Percentiles rank a stretch among this genome's conserved stretches.
These are phyloP conservation scores for Eucalyptus camaldulensis DNA, from an alignment of 345 rosid species.

Conservation along the genomic window DNA sequence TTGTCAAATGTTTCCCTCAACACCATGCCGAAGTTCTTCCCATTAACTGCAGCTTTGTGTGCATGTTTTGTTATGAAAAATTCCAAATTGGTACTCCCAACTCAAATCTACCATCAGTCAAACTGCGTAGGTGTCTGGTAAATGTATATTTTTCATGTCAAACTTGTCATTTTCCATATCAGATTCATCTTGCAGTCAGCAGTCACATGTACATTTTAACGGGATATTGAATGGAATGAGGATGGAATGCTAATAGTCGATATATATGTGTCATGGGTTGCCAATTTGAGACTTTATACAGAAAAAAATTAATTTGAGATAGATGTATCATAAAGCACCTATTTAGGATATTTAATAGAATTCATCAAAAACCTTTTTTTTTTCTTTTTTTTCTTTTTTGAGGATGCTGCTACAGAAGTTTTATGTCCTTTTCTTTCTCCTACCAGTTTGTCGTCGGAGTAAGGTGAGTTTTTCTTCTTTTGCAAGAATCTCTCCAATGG, in stretches of 20 bases:
- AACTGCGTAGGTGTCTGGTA: neutral
- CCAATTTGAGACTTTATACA: too few species aligned
- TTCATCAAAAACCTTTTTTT: neutral
- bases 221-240: neutral
- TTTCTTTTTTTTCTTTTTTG: too few species aligned
- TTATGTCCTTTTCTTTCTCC: neutral
- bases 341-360: neutral
- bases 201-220: neutral
- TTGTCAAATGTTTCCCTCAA: neutral
- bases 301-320: neutral
- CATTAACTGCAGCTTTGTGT: neutral
- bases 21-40: neutral
- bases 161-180: neutral
- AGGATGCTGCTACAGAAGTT: neutral
- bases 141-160: neutral
- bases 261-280: neutral
- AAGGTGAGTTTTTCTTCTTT: neutral
- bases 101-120: neutral
- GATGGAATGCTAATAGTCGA: accelerated
- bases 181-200: accelerated
- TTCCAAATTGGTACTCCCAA: neutral
- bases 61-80: neutral
- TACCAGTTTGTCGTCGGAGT: too few species aligned
- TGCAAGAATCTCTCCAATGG: neutral
- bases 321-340: neutral